Evolutionary conservation across 306 rosid species (phyloP).

Genomic region (Cicer arietinum): DNA sequence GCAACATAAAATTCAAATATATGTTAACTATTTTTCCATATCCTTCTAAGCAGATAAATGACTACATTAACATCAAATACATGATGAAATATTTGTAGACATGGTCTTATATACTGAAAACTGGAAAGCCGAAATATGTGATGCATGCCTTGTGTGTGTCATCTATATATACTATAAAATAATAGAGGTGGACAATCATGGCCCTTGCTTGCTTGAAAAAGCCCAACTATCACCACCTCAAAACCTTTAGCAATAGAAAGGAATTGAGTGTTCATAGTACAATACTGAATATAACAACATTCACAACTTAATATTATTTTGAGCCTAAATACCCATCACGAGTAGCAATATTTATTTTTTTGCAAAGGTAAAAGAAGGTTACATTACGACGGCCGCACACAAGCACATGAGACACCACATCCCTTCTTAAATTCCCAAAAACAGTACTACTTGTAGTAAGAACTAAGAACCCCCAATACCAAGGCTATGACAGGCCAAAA

Average conservation of each 20-base stretch:
- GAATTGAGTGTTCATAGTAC: slow-evolving; percentile 1
- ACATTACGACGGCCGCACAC: no score
- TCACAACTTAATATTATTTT: background rate
- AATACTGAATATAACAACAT: slow-evolving; percentile 20
- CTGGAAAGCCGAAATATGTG: slow-evolving; percentile 22
- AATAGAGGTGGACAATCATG: background rate
- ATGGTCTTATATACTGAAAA: slow-evolving; percentile 1
- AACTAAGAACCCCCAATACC: no score
- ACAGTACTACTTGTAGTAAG: no score
- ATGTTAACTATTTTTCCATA: slow-evolving; percentile 23
- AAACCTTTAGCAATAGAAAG: slow-evolving; percentile 4
- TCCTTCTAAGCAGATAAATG: slow-evolving; percentile 29
- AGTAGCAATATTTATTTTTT: no score
- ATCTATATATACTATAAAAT: background rate
- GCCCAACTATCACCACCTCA: background rate
- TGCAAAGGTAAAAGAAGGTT: no score
- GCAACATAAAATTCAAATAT: slow-evolving; percentile 39
- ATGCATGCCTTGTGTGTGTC: slow-evolving; percentile 7
- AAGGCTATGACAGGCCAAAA: no score
- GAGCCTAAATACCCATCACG: background rate
- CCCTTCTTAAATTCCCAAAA: no score
- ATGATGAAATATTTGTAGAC: slow-evolving; percentile 19
- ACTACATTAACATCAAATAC: slow-evolving; percentile 18
- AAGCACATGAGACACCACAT: no score
- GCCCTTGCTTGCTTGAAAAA: no score